Evolutionary conservation across 2,329 filamentous ascomycete genomes (phyloP).

Genomic region (Venturia oleaginea): DNA sequence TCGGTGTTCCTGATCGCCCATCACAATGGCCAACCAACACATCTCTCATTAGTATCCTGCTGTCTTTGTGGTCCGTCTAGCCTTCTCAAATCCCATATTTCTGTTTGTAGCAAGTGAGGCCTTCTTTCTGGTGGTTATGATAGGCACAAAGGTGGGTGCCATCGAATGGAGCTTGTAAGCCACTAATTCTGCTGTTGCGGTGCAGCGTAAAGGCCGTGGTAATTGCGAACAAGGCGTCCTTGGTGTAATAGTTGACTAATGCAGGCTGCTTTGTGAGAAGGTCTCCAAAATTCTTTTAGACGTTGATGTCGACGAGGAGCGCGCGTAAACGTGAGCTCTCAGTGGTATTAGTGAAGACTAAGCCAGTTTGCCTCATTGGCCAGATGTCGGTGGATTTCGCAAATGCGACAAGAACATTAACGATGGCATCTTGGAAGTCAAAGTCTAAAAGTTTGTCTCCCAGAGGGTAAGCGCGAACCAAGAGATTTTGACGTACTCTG

Average conservation of each 20-base stretch:
- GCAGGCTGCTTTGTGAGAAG: not conserved
- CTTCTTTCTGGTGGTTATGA: not conserved
- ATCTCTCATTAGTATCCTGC: no score
- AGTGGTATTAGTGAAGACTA: not conserved
- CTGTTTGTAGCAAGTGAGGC: not conserved
- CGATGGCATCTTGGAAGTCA: not conserved
- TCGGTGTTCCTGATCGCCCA: no score
- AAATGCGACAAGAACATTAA: not conserved
- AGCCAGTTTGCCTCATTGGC: not conserved
- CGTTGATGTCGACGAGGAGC: not conserved
- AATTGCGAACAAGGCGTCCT: not conserved
- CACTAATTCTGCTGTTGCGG: not conserved
- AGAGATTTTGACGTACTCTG: not conserved
- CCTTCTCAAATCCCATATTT: no score
- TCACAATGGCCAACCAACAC: no score
- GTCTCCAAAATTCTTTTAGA: not conserved
- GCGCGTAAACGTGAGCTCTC: not conserved
- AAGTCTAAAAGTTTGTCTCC: not conserved
- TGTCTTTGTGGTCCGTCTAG: no score
- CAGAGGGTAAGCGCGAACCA: not conserved
- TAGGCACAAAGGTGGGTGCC: not conserved
- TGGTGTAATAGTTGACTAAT: not conserved
- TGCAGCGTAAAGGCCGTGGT: not conserved
- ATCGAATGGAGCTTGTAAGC: not conserved
- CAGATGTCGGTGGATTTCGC: not conserved